Base-by-base conservation (phyloP, 352 stramenopile genomes). In the Pythium aquatile region DNA sequence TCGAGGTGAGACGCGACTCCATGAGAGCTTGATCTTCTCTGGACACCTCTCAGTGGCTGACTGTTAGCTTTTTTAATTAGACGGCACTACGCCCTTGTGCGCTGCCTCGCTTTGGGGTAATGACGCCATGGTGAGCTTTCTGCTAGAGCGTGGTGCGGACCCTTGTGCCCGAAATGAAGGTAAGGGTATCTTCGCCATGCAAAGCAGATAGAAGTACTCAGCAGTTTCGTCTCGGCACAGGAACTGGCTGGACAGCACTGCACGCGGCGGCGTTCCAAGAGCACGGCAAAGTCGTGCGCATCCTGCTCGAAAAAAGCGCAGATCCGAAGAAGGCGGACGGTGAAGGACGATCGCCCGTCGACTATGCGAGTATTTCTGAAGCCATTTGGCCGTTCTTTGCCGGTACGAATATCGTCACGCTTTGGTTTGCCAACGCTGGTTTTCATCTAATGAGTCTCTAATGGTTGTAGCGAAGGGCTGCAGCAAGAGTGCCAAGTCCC, bases 311-410 rank as follows among this genome's bases (percentile, higher is more conserved):
- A 46, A 61, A 65, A 13, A 63, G 69, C 14, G 69, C 69, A 0
- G 73, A 79, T 63, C 63, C 73, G 2, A 75, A 71, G 40, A 61
- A 55, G n/a, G 24, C 48, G 3, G 73, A 79, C 40, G 37, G 55
- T 3, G 69, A 77, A 54, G 69, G 66, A 28, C 69, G 73, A 14
- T 73, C 69, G 5, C 52, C 73, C 0, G 61, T 72, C 26, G 73
- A 79, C 60, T 77, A 77, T 53, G 73, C 73, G 7, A 79, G 73
- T 35, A 77, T 79, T 24, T 79, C 73, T 0, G 73, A 79, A 48
- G 73, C 73, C 11, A 77, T 79, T 56, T 79, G 73, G 73, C 57
- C 69, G 2, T 75, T 77, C 55, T 79, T 79, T 48, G 73, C 66
- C 26, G 73, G 73, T 79, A 44, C 8, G 44, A 5, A 10, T 9